Conservation (phyloP, 176 grass and related monocot species). For the Rhynchospora tenuis region DNA sequence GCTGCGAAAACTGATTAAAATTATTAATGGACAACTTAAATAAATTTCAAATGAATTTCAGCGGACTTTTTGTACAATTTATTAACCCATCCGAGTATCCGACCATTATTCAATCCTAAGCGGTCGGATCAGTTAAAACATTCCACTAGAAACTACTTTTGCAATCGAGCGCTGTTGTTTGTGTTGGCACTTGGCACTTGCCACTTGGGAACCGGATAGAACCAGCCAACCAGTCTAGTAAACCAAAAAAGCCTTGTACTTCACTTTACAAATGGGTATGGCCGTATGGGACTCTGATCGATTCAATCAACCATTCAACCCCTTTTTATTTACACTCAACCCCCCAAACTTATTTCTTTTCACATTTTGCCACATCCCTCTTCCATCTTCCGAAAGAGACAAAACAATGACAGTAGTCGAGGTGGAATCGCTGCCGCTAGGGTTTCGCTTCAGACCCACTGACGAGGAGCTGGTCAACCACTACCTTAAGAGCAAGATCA, state of each 20-base stretch:
- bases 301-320: background rate
- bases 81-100: no score
- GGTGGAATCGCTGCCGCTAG: constrained; percentile 21
- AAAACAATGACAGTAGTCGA: constrained; percentile 8
- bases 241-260: background rate
- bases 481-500: constrained; percentile 43
- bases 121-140: no score
- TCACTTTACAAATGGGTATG: background rate
- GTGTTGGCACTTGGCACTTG: no score
- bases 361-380: background rate
- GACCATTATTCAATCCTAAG: no score
- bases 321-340: background rate
- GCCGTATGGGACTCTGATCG: background rate
- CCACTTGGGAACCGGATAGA: no score
- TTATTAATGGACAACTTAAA: no score
- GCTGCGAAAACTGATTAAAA: no score
- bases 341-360: background rate
- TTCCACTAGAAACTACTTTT: no score
- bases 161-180: no score
- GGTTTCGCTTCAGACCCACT: constrained; percentile 41
- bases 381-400: background rate
- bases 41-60: no score
- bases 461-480: constrained; percentile 45
- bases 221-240: background rate
- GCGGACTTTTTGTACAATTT: no score